Conservation (phyloP, 2,329 filamentous ascomycete species). For the Ascochyta rabiei region DNA sequence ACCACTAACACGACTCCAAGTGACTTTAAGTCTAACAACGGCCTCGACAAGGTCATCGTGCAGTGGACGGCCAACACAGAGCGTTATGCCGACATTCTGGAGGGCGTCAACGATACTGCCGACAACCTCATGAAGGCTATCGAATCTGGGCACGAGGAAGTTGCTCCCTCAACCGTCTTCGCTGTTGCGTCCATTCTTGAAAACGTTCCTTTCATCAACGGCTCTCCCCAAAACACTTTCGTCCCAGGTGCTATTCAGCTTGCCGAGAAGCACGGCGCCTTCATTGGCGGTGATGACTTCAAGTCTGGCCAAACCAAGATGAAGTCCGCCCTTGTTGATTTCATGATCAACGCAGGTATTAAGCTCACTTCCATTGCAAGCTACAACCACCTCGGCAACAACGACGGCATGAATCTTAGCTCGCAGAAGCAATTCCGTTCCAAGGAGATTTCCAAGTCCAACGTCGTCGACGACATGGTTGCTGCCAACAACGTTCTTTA, state of each 20-base stretch:
- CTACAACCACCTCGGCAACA: conserved; percentile 99
- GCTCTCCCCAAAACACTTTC: conserved; percentile 98
- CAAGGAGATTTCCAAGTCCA: conserved; percentile 99
- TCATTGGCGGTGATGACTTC: conserved; percentile 98
- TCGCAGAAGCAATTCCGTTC: conserved; percentile 98
- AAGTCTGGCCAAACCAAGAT: conserved; percentile 99
- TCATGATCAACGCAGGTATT: conserved; percentile 97
- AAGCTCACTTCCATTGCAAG: conserved; percentile 97
- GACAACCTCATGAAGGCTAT: conserved; percentile 92
- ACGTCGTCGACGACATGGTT: conserved; percentile 99
- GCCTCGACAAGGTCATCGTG: conserved; percentile 92
- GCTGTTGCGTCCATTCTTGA: conserved; percentile 94
- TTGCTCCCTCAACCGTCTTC: conserved; percentile 95
- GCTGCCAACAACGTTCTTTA: conserved; percentile 93
- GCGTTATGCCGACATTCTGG: conserved; percentile 86
- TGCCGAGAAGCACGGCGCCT: conserved; percentile 83
- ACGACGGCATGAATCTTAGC: conserved; percentile 98
- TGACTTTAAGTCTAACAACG: conserved; percentile 86
- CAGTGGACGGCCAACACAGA: conserved; percentile 99
- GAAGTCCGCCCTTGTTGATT: conserved; percentile 98
- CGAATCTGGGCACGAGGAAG: conserved; percentile 82
- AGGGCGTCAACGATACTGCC: conserved; percentile 93
- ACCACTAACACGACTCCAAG: conserved; percentile 41
- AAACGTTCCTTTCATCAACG: conserved; percentile 93
- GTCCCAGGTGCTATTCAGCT: conserved; percentile 90